Evolutionary conservation across 306 rosid species (phyloP).

Genomic region (Quercus dentata): DNA sequence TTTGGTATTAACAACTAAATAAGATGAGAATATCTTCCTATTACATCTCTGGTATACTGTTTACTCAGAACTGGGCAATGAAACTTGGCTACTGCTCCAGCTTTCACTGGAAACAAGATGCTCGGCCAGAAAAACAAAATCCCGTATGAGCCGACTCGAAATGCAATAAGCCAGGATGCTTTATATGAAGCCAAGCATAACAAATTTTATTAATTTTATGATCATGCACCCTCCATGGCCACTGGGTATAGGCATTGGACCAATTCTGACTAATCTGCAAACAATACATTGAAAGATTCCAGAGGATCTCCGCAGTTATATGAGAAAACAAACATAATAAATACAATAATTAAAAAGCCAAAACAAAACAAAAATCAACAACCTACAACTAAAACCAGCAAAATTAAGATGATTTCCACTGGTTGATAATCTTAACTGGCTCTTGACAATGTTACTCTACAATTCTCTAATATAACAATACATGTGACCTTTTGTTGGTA

Average conservation of each 20-base stretch:
- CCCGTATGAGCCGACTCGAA: too few relatives aligned
- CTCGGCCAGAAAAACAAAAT: not conserved
- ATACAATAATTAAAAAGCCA: slow-evolving; percentile 29
- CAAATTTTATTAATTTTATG: not conserved
- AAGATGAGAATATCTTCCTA: not conserved
- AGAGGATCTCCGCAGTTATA: slow-evolving; percentile 13
- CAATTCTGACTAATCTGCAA: slow-evolving; percentile 8
- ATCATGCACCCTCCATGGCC: slow-evolving; percentile 1
- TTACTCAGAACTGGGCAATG: not conserved
- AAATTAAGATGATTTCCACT: slow-evolving; percentile 31
- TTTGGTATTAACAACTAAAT: not conserved
- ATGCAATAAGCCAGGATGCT: not conserved
- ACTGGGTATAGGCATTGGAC: not conserved
- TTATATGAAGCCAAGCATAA: not conserved
- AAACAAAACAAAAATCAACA: slow-evolving; percentile 30
- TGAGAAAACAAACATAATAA: slow-evolving; percentile 9
- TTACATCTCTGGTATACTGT: not conserved
- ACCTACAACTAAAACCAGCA: slow-evolving; percentile 31
- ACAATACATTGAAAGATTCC: slow-evolving; percentile 18
- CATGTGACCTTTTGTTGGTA: slow-evolving; percentile 29
- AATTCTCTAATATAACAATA: slow-evolving; percentile 33
- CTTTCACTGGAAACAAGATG: slow-evolving; percentile 1
- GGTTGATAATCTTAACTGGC: slow-evolving; percentile 21
- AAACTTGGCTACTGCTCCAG: not conserved
- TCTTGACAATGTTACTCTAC: slow-evolving; percentile 40